Evolutionary conservation across 805 yeast species (phyloP).

Genomic region (Starmerella sirachaensis): DNA sequence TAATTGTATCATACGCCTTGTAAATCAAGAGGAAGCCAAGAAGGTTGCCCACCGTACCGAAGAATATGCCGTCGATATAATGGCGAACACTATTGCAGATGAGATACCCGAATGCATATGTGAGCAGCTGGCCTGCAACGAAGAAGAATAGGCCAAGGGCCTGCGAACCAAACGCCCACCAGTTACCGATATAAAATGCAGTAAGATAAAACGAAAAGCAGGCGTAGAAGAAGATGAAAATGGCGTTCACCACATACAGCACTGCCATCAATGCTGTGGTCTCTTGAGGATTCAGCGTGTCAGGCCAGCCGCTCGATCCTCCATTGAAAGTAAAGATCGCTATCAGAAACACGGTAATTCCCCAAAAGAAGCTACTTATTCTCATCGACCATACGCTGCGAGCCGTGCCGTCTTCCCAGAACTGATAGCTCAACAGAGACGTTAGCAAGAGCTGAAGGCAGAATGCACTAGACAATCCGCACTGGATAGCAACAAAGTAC

Average conservation of each 20-base stretch:
- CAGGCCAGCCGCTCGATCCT: slow-evolving; percentile 34
- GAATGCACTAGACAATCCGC: slow-evolving; percentile 59
- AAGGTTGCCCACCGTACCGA: slow-evolving; percentile 67
- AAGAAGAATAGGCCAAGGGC: slow-evolving; percentile 60
- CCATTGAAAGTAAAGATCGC: slow-evolving; percentile 59
- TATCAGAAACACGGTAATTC: slow-evolving; percentile 53
- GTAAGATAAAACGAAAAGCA: slow-evolving; percentile 60
- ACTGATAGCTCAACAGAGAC: slow-evolving; percentile 73
- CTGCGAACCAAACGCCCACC: slow-evolving; percentile 88
- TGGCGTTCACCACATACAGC: slow-evolving; percentile 58
- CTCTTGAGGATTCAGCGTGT: slow-evolving; percentile 36
- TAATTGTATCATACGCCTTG: slow-evolving; percentile 93
- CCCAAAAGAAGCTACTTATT: slow-evolving; percentile 42
- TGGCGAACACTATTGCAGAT: slow-evolving; percentile 69
- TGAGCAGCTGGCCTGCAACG: slow-evolving; percentile 63
- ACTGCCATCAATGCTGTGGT: slow-evolving; percentile 62
- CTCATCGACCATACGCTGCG: slow-evolving; percentile 49
- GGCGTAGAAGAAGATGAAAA: slow-evolving; percentile 50
- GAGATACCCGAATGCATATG: slow-evolving; percentile 52
- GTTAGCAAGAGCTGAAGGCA: slow-evolving; percentile 58
- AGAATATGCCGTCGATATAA: slow-evolving; percentile 81
- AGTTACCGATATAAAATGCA: slow-evolving; percentile 51
- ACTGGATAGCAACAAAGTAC: slow-evolving; percentile 71
- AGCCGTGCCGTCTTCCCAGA: slow-evolving; percentile 89
- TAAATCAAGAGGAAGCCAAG: slow-evolving; percentile 89